Conservation (phyloP, 2,329 filamentous ascomycete genomes). For the Talaromyces funiculosus region DNA sequence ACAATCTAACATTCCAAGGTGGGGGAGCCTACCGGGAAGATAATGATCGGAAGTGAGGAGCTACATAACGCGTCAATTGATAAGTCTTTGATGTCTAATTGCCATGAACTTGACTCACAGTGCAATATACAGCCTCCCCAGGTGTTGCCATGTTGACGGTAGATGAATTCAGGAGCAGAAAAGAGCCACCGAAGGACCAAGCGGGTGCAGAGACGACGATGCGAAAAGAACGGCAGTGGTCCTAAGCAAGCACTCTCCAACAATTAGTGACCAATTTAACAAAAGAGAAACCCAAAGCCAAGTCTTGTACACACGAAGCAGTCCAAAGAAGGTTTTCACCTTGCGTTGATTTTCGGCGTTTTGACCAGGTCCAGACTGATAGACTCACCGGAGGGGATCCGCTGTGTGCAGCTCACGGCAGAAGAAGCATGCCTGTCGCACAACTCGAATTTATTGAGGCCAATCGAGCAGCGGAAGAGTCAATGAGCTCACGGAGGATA, state of each 20-base stretch:
- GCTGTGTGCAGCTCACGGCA: constrained; percentile 8
- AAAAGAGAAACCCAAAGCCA: neutral
- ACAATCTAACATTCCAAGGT: neutral
- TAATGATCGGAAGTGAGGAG: constrained; percentile 89
- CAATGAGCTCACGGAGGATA: neutral
- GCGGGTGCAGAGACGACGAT: neutral
- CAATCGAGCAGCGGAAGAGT: neutral
- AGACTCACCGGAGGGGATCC: constrained; percentile 12
- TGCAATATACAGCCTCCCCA: constrained; percentile 60
- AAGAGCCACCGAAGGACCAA: neutral
- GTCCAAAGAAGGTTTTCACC: neutral
- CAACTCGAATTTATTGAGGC: neutral
- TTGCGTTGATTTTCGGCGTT: neutral
- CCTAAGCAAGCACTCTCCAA: neutral
- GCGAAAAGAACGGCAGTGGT: neutral
- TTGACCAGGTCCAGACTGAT: constrained; percentile 1
- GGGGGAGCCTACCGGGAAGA: constrained; percentile 65
- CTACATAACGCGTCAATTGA: constrained; percentile 44
- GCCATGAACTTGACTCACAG: constrained; percentile 41
- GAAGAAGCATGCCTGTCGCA: constrained; percentile 12
- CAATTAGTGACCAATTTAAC: neutral
- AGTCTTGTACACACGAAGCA: neutral
- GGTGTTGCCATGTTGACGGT: constrained; percentile 33
- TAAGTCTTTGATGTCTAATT: neutral
- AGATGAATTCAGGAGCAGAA: neutral